Base-by-base conservation (phyloP, 345 rosid genomes). In the Pistacia vera region DNA sequence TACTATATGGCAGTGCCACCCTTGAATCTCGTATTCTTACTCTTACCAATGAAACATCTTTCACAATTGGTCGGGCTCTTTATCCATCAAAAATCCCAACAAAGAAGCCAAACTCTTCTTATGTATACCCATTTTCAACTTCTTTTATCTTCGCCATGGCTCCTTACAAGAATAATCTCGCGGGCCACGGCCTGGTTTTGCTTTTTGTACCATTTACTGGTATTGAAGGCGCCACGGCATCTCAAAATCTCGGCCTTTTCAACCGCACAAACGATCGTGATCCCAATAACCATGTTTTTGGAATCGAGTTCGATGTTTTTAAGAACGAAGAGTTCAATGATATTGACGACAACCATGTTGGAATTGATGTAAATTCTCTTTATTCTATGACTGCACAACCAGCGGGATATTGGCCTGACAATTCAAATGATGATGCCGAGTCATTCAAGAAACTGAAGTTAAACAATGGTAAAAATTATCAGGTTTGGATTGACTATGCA, bases 71-170 rank as follows among this genome's bases (percentile, higher is more conserved):
- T 44, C 92, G 95, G 12, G 92, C 91, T 79, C 85, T 92, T 12
- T 91, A 86, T 80, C 83, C 77, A 17, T 73, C 82, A 16, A 91
- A 82, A 66, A 87, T 92, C 65, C 83, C 74, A 4, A 30, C 89
- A 17, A 77, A 85, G 36, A 20, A 54, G n/a, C 85, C 77, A 14
- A 63, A 81, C 22, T 83, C 90, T 9, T 80, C 85, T 12, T 54
- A 62, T n/a, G 87, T 86, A 0, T 68, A 73, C 22, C 89, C 91
- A 0, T 89, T 92, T 68, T 91, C 93, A 2, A 87, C 97, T 25
- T 89, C 97, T 4, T 92, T 92, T 73, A 86, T 89, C 77, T 92
- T 94, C 77, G 84, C 97, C 66, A 82, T 90, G 77, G 81, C 95
- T 63, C 95, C 92, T 7, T 90, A 79, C 81, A 51, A 49, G 65